Evolutionary conservation across 768 basidiomycete genomes (phyloP), one percentile per base, ranked within the genome.

Genomic region (Amanita subjunquillea): DNA sequence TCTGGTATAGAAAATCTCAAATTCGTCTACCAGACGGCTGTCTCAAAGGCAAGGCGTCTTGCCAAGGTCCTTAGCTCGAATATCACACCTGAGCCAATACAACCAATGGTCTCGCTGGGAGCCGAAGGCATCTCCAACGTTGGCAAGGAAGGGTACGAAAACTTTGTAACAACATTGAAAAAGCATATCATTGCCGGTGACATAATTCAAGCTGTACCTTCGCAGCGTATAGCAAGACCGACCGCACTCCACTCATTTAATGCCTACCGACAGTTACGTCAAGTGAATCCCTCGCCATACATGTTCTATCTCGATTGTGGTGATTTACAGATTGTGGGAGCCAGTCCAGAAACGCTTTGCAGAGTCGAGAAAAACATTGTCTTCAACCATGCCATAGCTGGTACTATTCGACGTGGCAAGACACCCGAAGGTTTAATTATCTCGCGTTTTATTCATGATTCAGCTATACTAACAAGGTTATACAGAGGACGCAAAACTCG

Each of bases 161-260:
- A 66, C 3, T 95, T 94, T 61, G 96, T 99, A 12, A 91, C 93
- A 42, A 81, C 76, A 51, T 73, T 99, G 52, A 98, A 97, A 72
- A 77, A 95, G 62, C 93, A 91, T 64, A 96, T 99, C 51, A 75
- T 98, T 53, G 87, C 85, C 15, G 96, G 96, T 27, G 94, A 99
- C 69, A 97, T 99, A 62, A 98, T 99, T 58, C 96, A 99, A 68
- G 96, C 96, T 2, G 96, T 99, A 6, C 96, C 96, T 6, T 94
- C 91, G 8, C 96, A 98, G 65, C 77, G 94, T 27, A 73, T 98
- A 29, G 72, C 89, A 12, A 80, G 91, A 32, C 86, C 87, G 34
- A 98, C 96, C 0, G 66, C 77, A 17, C 72, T 99, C 17, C 92
- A 98, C 65, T 95, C 96, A 1, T 99, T 99, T 76, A 99, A 98